Conservation (phyloP, 2,329 filamentous ascomycete species). For the Gremmenia infestans region DNA sequence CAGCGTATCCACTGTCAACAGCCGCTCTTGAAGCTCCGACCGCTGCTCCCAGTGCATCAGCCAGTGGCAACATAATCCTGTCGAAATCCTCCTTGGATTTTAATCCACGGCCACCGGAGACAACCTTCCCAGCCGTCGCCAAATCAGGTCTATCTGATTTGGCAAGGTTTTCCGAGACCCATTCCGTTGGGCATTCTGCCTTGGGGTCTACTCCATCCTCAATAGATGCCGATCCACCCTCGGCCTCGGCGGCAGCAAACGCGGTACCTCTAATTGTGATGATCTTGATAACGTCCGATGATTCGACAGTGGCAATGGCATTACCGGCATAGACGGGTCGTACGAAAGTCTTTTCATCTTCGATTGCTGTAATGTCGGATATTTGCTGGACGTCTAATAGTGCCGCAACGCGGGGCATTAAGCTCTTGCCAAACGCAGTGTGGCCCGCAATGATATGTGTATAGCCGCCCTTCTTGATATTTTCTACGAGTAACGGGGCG, state of each 20-base stretch:
- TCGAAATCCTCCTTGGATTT: conserved; percentile 99
- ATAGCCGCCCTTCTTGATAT: conserved; percentile 92
- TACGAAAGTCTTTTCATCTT: conserved; percentile 90
- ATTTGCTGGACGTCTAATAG: conserved; percentile 89
- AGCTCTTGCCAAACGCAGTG: conserved; percentile 93
- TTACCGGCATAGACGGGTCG: conserved; percentile 97
- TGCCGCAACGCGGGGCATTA: conserved; percentile 87
- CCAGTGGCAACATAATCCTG: conserved; percentile 82
- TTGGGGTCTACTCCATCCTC: conserved; percentile 85
- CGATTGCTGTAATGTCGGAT: conserved; percentile 82
- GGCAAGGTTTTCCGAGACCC: conserved; percentile 88
- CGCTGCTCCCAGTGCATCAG: conserved; percentile 89
- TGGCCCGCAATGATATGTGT: conserved; percentile 88
- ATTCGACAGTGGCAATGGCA: conserved; percentile 93
- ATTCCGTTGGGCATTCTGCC: conserved; percentile 67
- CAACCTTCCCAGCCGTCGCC: conserved; percentile 80
- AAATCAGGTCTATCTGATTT: conserved; percentile 94
- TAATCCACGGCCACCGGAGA: conserved; percentile 87
- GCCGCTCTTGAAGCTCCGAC: conserved; percentile 93
- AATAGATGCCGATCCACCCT: conserved; percentile 68
- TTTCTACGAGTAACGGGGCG: conserved; percentile 88
- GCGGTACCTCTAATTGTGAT: conserved; percentile 91
- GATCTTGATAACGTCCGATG: conserved; percentile 76
- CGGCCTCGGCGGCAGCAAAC: conserved; percentile 69
- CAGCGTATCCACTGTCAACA: conserved; percentile 94